Conservation (phyloP, 2,329 filamentous ascomycete species). For the Neocucurbitaria cava region DNA sequence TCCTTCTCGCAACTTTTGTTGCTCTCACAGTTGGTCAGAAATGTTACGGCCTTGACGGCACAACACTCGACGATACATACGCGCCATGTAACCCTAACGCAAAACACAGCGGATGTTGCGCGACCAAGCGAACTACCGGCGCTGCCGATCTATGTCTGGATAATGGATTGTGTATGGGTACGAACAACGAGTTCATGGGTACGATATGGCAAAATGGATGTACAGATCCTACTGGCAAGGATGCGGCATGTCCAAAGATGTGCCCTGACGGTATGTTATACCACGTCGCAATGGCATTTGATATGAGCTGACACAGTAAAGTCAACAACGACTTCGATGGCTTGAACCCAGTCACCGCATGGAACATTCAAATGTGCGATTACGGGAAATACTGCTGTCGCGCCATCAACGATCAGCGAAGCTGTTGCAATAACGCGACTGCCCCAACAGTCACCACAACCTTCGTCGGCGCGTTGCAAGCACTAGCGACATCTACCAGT, state of each 20-base stretch:
- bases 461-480: constrained; percentile 30
- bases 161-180: constrained; percentile 45
- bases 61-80: constrained; percentile 34
- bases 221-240: constrained; percentile 42
- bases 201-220: constrained; percentile 45
- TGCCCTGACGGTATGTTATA: constrained; percentile 38
- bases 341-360: constrained; percentile 27
- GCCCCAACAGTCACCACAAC: constrained; percentile 31
- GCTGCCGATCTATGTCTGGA: constrained; percentile 40
- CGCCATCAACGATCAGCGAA: constrained; percentile 27
- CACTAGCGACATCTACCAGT: constrained; percentile 8
- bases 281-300: background rate
- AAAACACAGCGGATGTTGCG: constrained; percentile 44
- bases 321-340: constrained; percentile 23
- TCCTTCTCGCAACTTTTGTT: constrained; percentile 17
- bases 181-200: constrained; percentile 34
- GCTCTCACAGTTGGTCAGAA: constrained; percentile 25
- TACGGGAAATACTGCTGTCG: constrained; percentile 46
- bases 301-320: constrained; percentile 3
- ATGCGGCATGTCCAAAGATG: constrained; percentile 36
- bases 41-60: constrained; percentile 43
- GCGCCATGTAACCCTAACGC: constrained; percentile 38
- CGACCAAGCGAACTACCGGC: constrained; percentile 29
- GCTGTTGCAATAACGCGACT: constrained; percentile 40
- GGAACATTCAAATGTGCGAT: constrained; percentile 46